phyloP scores from a whole-genome alignment of 352 stramenopile species.

The Sclerospora graminicola region DNA sequence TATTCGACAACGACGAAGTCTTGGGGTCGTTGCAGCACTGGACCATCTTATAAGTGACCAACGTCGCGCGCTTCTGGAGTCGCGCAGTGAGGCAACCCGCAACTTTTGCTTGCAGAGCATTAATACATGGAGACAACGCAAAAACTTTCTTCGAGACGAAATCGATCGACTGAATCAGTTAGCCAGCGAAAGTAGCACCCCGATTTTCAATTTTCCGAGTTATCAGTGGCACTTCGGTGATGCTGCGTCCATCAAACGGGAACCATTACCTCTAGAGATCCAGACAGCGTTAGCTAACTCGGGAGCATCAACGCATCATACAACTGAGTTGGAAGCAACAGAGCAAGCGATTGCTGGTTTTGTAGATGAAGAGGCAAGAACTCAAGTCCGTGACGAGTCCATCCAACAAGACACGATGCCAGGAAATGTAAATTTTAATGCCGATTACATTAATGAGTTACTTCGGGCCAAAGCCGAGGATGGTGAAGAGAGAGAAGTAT shows the following conservation, averaged over 20 bases:
- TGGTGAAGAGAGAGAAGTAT: constrained; percentile 5
- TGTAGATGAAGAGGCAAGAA: constrained; percentile 3
- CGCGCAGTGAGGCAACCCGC: constrained; percentile 16
- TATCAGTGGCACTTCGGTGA: constrained; percentile 30
- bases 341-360: constrained; percentile 4
- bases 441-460: constrained; percentile 25
- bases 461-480: constrained; percentile 13
- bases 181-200: constrained; percentile 17
- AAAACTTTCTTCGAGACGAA: constrained; percentile 10
- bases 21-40: constrained; percentile 16
- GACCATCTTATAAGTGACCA: constrained; percentile 27
- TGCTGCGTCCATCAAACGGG: constrained; percentile 18
- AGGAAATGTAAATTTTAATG: constrained; percentile 11
- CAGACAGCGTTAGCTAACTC: background rate
- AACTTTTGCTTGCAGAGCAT: constrained; percentile 34
- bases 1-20: constrained; percentile 21
- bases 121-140: constrained; percentile 16
- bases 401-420: constrained; percentile 10
- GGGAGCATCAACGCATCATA: background rate
- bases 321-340: background rate
- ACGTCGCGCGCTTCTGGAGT: constrained; percentile 13
- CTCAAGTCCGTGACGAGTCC: background rate
- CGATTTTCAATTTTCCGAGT: constrained; percentile 28
- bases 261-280: constrained; percentile 9
- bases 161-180: constrained; percentile 25